These are phyloP conservation scores for Pelargonium australe DNA, from an alignment of 441 rosid genomes.

Conservation along the genomic window DNA sequence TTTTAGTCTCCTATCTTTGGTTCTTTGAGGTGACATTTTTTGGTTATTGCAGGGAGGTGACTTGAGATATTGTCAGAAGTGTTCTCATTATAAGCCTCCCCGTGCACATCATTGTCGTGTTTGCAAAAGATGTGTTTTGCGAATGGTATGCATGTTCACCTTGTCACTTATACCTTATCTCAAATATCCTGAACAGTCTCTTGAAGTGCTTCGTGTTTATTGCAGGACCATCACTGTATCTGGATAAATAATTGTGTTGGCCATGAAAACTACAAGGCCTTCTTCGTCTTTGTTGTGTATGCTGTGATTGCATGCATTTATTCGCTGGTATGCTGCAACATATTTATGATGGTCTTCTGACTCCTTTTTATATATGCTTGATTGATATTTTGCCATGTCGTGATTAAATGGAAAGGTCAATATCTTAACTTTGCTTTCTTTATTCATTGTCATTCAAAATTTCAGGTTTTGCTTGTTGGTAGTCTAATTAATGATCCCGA, in stretches of 20 bases:
- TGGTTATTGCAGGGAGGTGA: constrained; percentile 67
- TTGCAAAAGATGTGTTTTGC: constrained; percentile 81
- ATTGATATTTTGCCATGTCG: neutral
- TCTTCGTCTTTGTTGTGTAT: constrained; percentile 67
- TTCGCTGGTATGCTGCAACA: constrained; percentile 54
- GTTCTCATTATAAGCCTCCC: constrained; percentile 71
- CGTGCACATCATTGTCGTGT: constrained; percentile 94
- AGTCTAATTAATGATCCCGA: constrained; percentile 63
- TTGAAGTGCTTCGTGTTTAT: constrained; percentile 37
- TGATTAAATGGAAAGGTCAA: constrained; percentile 8
- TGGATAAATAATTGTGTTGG: constrained; percentile 97
- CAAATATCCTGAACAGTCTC: constrained; percentile 21
- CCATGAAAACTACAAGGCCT: constrained; percentile 81
- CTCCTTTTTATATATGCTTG: neutral
- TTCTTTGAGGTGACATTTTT: constrained; percentile 15
- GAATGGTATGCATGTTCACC: constrained; percentile 56
- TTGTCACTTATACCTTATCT: neutral
- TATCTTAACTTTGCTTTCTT: neutral
- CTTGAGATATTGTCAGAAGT: constrained; percentile 83
- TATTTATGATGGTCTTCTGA: neutral
- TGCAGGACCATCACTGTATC: constrained; percentile 85
- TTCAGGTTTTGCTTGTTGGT: constrained; percentile 80
- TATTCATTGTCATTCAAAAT: constrained; percentile 4
- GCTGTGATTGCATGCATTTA: constrained; percentile 65
- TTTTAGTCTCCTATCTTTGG: neutral